phyloP scores from a whole-genome alignment of 208 protist genomes.

The Trypanosoma caninum region DNA sequence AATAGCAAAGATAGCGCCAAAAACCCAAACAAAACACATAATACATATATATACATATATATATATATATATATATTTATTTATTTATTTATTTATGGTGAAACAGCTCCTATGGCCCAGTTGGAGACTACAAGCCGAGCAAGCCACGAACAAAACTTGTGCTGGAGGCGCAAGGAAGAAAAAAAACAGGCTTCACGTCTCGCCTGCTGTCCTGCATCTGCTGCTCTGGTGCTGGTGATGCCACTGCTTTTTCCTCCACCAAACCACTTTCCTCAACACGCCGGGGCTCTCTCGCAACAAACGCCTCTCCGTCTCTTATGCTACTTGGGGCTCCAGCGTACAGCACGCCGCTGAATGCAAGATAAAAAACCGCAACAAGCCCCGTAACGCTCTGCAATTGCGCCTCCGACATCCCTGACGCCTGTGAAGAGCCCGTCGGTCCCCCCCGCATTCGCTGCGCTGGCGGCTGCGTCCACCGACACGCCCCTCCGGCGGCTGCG shows the following conservation, averaged over 20 bases:
- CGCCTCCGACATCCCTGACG: neutral
- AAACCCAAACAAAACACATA: no score
- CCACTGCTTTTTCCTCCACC: neutral
- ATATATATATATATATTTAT: no score
- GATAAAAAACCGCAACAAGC: slow-evolving; percentile 61
- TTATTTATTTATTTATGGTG: no score
- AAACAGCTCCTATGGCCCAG: neutral
- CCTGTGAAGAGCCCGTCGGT: neutral
- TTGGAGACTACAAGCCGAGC: slow-evolving; percentile 27
- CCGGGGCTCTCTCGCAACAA: neutral
- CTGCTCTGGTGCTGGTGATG: neutral
- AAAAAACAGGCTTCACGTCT: slow-evolving; percentile 17
- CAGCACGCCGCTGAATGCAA: slow-evolving; percentile 44
- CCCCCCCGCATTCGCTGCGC: neutral
- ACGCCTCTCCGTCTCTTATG: neutral
- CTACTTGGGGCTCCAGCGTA: slow-evolving; percentile 39
- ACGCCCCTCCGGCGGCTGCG: neutral
- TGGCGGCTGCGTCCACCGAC: slow-evolving; percentile 11
- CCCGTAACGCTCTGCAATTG: slow-evolving; percentile 36
- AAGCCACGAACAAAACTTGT: slow-evolving; percentile 43
- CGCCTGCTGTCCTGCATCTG: neutral
- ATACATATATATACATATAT: slow-evolving; percentile 4
- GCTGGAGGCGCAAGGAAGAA: slow-evolving; percentile 32
- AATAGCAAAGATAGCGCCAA: neutral
- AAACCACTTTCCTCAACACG: neutral